phyloP scores from a whole-genome alignment of 1,284 basidiomycete species.

The Filobasidium uniguttulatum region DNA sequence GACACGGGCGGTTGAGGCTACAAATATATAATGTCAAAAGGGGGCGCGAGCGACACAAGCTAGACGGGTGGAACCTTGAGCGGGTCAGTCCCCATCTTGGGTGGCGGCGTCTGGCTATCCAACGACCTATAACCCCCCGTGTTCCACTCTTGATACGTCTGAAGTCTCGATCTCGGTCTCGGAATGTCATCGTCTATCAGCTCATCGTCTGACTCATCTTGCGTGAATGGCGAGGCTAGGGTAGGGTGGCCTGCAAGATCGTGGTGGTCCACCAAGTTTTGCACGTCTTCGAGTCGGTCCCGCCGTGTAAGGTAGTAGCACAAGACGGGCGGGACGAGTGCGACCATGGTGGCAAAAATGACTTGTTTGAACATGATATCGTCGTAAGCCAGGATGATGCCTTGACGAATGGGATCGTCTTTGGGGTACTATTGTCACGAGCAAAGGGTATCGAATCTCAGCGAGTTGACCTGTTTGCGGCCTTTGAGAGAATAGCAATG shows the following conservation, averaged over 20 bases:
- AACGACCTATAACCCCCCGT: too few relatives aligned
- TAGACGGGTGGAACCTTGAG: too few relatives aligned
- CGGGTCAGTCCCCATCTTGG: too few relatives aligned
- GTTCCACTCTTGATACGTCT: too few relatives aligned
- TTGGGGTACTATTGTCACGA: conserved; percentile 32
- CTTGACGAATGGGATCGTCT: conserved; percentile 46
- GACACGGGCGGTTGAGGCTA: too few relatives aligned
- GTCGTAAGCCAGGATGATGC: conserved; percentile 43
- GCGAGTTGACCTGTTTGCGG: too few relatives aligned
- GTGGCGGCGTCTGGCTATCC: too few relatives aligned
- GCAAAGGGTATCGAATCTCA: neutral
- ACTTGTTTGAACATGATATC: conserved; percentile 33
- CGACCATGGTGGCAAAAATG: conserved; percentile 27
- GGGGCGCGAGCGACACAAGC: too few relatives aligned
- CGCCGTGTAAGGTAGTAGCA: conserved; percentile 32
- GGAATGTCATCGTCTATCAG: too few relatives aligned
- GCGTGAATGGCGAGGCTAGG: too few relatives aligned
- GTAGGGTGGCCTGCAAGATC: conserved; percentile 1
- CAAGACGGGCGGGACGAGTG: conserved; percentile 33
- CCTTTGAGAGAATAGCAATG: neutral
- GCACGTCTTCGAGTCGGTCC: conserved; percentile 37
- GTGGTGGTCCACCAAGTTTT: conserved; percentile 29
- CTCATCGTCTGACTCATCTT: neutral
- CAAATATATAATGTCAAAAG: too few relatives aligned
- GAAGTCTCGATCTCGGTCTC: too few relatives aligned